Conservation (phyloP, 2,329 filamentous ascomycete species). For the Fusarium denticulatum region DNA sequence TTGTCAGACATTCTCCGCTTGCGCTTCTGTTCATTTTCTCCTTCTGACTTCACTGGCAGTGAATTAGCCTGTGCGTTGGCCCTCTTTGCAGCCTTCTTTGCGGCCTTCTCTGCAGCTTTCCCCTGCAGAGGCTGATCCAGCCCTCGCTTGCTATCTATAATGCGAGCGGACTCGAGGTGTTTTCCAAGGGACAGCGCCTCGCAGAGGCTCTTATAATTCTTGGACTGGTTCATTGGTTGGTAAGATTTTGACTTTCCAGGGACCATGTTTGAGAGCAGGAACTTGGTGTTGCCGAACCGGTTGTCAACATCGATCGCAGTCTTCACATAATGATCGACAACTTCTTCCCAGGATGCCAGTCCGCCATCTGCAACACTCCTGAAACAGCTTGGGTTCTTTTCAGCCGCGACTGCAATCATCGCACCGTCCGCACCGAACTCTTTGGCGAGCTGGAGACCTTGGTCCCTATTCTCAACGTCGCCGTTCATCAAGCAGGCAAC, state of each 20-base stretch:
- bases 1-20: constrained; percentile 52
- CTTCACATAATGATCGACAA: constrained; percentile 79
- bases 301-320: constrained; percentile 82
- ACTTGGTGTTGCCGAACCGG: constrained; percentile 93
- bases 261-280: constrained; percentile 83
- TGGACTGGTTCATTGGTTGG: constrained; percentile 69
- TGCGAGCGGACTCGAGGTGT: constrained; percentile 70
- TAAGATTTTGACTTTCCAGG: constrained; percentile 78
- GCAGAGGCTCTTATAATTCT: constrained; percentile 77
- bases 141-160: constrained; percentile 71
- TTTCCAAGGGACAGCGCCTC: constrained; percentile 71
- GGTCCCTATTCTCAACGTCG: constrained; percentile 80
- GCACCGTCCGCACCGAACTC: constrained; percentile 91
- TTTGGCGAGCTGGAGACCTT: constrained; percentile 75
- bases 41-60: constrained; percentile 53
- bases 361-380: constrained; percentile 75
- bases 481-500: constrained; percentile 97
- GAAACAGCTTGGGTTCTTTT: constrained; percentile 92
- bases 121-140: constrained; percentile 61
- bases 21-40: constrained; percentile 46
- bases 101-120: constrained; percentile 50
- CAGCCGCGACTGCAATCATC: constrained; percentile 96
- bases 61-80: constrained; percentile 58
- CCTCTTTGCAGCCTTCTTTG: constrained; percentile 48
- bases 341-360: constrained; percentile 76